phyloP scores from a whole-genome alignment of 371 early-diverging fungal species.

The Mucor irregularis region DNA sequence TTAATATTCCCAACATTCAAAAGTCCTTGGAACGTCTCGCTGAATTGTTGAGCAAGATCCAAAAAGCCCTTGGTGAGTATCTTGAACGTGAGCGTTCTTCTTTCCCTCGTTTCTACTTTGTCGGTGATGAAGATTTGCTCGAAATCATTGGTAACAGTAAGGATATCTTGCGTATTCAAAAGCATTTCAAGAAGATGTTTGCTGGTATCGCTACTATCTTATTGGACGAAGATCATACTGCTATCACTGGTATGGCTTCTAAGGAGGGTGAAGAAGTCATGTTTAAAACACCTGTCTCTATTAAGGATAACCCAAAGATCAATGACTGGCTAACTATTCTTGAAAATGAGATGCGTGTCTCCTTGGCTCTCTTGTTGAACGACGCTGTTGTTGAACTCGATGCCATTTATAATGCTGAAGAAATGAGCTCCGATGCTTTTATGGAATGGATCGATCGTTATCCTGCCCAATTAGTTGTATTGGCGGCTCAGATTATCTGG shows the following conservation, averaged over 20 bases:
- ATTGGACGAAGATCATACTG: slow-evolving; percentile 72
- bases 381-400: slow-evolving; percentile 74
- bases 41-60: slow-evolving; percentile 92
- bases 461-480: slow-evolving; percentile 92
- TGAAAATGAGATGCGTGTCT: slow-evolving; percentile 90
- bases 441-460: slow-evolving; percentile 87
- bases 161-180: slow-evolving; percentile 93
- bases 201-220: slow-evolving; percentile 91
- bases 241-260: slow-evolving; percentile 85
- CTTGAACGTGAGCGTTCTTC: slow-evolving; percentile 94
- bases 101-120: slow-evolving; percentile 99
- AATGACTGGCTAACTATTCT: slow-evolving; percentile 96
- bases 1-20: slow-evolving; percentile 92
- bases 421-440: slow-evolving; percentile 61
- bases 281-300: slow-evolving; percentile 79
- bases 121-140: slow-evolving; percentile 98
- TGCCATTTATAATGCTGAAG: slow-evolving; percentile 64
- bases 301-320: slow-evolving; percentile 86
- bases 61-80: slow-evolving; percentile 98
- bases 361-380: slow-evolving; percentile 77
- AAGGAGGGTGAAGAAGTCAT: slow-evolving; percentile 90
- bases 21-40: slow-evolving; percentile 94
- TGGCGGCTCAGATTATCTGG: slow-evolving; percentile 92
- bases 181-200: slow-evolving; percentile 99
- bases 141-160: slow-evolving; percentile 99